Evolutionary conservation across 2,329 filamentous ascomycete species (phyloP).

Genomic region (Diplodia seriata): DNA sequence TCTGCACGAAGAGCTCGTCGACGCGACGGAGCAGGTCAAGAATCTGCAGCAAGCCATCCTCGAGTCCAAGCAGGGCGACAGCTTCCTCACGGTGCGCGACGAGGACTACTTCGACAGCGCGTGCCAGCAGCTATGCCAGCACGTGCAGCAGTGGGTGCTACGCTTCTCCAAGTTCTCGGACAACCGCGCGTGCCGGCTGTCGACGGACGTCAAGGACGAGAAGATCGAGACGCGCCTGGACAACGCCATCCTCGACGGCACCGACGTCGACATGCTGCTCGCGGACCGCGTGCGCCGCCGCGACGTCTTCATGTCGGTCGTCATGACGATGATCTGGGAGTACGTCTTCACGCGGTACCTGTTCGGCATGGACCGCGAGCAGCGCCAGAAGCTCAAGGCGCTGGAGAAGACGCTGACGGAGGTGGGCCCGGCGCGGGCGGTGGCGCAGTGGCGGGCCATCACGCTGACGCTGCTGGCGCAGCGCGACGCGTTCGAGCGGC

Average conservation of each 20-base stretch:
- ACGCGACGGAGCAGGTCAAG: slow-evolving; percentile 68
- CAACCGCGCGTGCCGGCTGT: slow-evolving; percentile 82
- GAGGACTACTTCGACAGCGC: slow-evolving; percentile 95
- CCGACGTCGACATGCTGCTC: slow-evolving; percentile 88
- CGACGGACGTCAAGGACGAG: slow-evolving; percentile 85
- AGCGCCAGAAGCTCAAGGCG: slow-evolving; percentile 95
- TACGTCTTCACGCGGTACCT: slow-evolving; percentile 97
- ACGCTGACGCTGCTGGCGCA: slow-evolving; percentile 88
- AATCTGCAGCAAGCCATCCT: slow-evolving; percentile 66
- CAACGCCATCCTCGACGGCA: slow-evolving; percentile 91
- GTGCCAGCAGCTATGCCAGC: slow-evolving; percentile 92
- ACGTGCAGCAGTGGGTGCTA: slow-evolving; percentile 96
- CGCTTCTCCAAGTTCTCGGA: slow-evolving; percentile 98
- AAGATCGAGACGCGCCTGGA: slow-evolving; percentile 94
- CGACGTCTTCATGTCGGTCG: slow-evolving; percentile 97
- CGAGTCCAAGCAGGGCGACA: slow-evolving; percentile 64
- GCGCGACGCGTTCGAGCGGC: slow-evolving; percentile 77
- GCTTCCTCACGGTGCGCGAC: slow-evolving; percentile 80
- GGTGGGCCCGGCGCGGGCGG: slow-evolving; percentile 76
- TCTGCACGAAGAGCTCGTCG: slow-evolving; percentile 78
- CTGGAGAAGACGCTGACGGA: slow-evolving; percentile 91
- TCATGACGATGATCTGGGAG: slow-evolving; percentile 99
- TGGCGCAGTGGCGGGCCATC: slow-evolving; percentile 95
- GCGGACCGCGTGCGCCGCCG: slow-evolving; percentile 85
- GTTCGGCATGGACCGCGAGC: slow-evolving; percentile 97